Conservation (phyloP, 257 asterid species). For the Scutellaria baicalensis region DNA sequence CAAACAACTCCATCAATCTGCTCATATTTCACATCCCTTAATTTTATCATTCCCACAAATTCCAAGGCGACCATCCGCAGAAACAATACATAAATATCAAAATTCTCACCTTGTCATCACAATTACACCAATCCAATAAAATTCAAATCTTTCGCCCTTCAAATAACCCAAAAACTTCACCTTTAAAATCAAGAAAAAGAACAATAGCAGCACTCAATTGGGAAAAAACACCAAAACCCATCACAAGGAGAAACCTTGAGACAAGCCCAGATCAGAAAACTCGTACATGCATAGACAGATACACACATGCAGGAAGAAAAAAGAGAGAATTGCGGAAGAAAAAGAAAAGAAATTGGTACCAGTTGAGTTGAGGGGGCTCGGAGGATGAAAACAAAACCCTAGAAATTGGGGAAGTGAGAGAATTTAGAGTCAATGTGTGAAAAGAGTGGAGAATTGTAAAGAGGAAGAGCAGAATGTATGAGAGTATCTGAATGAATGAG, state of each 20-base stretch:
- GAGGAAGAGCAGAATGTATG: slow-evolving; percentile 4
- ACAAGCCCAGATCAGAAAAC: slow-evolving; percentile 13
- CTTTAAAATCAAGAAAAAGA: not conserved
- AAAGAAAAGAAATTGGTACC: slow-evolving; percentile 9
- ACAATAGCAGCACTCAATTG: not conserved
- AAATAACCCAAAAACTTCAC: not conserved
- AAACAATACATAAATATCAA: not conserved
- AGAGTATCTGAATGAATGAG: not conserved
- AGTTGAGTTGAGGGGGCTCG: not conserved
- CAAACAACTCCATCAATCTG: not conserved
- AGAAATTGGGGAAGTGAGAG: slow-evolving; percentile 14
- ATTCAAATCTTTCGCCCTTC: not conserved
- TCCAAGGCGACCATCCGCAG: no score
- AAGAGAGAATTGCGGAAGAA: not conserved
- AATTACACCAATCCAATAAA: not conserved
- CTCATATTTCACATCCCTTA: not conserved
- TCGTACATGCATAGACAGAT: slow-evolving; percentile 13
- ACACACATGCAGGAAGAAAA: slow-evolving; percentile 1
- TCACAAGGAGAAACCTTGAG: not conserved
- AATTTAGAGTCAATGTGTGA: slow-evolving; percentile 7
- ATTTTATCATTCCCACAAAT: no score
- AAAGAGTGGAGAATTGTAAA: not conserved
- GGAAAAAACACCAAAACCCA: not conserved
- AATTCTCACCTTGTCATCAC: not conserved
- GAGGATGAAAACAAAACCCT: slow-evolving; percentile 22